Percentiles rank a stretch among this genome's conserved stretches.
These are phyloP conservation scores for Malus asiatica DNA, from an alignment of 306 rosid species.

Conservation along the genomic window DNA sequence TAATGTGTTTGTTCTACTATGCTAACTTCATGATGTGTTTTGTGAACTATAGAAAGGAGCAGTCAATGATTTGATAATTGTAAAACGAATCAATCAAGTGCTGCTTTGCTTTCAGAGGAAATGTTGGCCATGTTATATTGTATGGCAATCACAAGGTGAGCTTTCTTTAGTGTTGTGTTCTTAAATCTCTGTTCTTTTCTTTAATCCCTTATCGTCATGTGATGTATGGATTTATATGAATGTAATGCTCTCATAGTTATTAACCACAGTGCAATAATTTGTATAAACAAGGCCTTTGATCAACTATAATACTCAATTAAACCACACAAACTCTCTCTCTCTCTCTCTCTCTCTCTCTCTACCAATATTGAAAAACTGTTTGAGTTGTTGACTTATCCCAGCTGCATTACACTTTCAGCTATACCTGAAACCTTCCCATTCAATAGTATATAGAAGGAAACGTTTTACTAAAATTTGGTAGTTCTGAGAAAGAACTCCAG, in stretches of 20 bases:
- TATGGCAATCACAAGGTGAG: slow-evolving; percentile 72
- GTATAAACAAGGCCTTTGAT: too few relatives aligned
- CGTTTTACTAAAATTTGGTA: too few relatives aligned
- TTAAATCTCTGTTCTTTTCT: neutral
- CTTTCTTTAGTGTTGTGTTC: slow-evolving; percentile 1
- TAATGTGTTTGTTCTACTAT: neutral
- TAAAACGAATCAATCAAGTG: slow-evolving; percentile 22
- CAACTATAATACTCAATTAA: too few relatives aligned
- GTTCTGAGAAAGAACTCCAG: too few relatives aligned
- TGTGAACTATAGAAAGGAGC: slow-evolving; percentile 16
- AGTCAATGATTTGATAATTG: slow-evolving; percentile 7
- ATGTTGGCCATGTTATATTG: slow-evolving; percentile 66
- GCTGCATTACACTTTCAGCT: neutral
- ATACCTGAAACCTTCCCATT: neutral
- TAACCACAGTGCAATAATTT: too few relatives aligned
- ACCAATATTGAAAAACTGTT: too few relatives aligned
- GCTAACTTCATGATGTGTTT: neutral
- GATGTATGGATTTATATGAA: too few relatives aligned
- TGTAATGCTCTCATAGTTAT: too few relatives aligned
- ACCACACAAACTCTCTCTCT: neutral
- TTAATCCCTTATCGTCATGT: neutral
- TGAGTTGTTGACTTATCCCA: neutral
- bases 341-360: neutral
- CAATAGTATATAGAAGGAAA: too few relatives aligned
- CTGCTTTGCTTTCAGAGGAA: slow-evolving; percentile 56